Base-by-base conservation (phyloP, 352 stramenopile genomes). In the Globisporangium yorkense region DNA sequence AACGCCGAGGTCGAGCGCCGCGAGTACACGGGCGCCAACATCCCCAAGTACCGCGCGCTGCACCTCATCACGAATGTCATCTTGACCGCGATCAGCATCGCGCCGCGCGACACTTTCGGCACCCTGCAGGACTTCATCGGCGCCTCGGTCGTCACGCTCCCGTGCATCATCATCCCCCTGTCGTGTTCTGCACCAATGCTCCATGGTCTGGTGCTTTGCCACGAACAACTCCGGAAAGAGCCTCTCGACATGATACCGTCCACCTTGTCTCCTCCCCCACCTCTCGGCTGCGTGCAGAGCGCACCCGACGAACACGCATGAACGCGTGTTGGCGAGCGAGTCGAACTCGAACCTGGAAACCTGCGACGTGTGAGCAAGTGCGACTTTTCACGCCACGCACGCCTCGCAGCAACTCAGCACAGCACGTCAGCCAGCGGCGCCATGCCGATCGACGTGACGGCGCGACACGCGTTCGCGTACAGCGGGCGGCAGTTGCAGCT, bases 391-490 rank as follows among this genome's bases (percentile, higher is more conserved):
- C 21, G 59, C 9, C 29, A 57, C 37, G 21, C 13, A 15, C 16
- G 37, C 40, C 21, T 39, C 4, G 39, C 37, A 16, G 5, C 5
- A 27, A 27, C 24, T 27, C 24, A 35, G 21, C 43, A 20, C 24
- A n/a, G 16, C 12, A 27, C 46, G 4, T 9, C 46, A 35, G 13
- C 5, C 46, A 31, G 15, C 48, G 21, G 13, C 37, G 9, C n/a
- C 37, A 81, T 81, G 72, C 57, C 70, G 39, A 65, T 93, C 29
- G 83, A 91, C 57, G 75, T 71, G 57, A 80, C 71, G 1, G 62
- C 72, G 58, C 77, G 72, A 31, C 80, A 93, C 52, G 77, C 74
- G 31, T 88, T 93, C 57, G 78, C 73, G 16, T 89, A 89, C 52
- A 70, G 70, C 41, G 76, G 78, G 13, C 56, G 64, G 41, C 56